A percentile compares a stretch with the other conserved stretches of the same genome.
These are phyloP conservation scores for Globisporangium acanthophoron DNA, from an alignment of 352 stramenopile species.

Conservation along the genomic window DNA sequence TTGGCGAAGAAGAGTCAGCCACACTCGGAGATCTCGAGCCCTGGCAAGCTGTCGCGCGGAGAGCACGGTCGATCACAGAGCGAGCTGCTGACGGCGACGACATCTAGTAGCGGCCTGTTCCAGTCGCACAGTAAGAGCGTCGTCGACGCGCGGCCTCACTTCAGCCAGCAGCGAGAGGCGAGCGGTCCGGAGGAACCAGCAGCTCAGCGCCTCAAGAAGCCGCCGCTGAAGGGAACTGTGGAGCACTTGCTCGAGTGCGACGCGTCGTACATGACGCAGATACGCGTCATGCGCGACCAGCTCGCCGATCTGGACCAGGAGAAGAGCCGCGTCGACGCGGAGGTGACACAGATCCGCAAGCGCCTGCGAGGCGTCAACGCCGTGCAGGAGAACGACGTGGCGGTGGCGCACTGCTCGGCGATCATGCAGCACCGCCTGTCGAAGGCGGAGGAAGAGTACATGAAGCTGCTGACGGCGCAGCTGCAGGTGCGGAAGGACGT, in stretches of 20 bases:
- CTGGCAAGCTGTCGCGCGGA: not conserved
- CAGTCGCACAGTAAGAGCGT: slow-evolving; percentile 6
- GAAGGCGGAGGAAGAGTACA: slow-evolving; percentile 74
- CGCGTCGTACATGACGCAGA: slow-evolving; percentile 52
- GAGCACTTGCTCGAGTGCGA: slow-evolving; percentile 70
- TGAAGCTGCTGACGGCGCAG: slow-evolving; percentile 69
- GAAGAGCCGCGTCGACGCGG: slow-evolving; percentile 36
- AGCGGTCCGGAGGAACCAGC: not conserved
- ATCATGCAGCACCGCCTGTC: slow-evolving; percentile 72
- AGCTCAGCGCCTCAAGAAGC: slow-evolving; percentile 12
- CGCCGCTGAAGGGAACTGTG: slow-evolving; percentile 33
- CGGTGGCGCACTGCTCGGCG: slow-evolving; percentile 62
- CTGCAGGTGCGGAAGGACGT: slow-evolving; percentile 55
- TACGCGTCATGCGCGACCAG: slow-evolving; percentile 53
- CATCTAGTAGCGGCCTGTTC: not conserved
- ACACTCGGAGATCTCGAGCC: not conserved
- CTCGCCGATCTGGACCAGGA: slow-evolving; percentile 35
- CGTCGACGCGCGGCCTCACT: not conserved
- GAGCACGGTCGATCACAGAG: not conserved
- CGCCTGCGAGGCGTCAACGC: slow-evolving; percentile 62
- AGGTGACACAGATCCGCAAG: slow-evolving; percentile 46
- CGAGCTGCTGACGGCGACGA: not conserved
- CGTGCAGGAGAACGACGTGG: slow-evolving; percentile 71
- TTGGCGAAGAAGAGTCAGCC: not conserved
- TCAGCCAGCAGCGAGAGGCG: not conserved